These are phyloP conservation scores for Rhizopus sp. DNA, from an alignment of 371 early-diverging fungal genomes.

Conservation along the genomic window DNA sequence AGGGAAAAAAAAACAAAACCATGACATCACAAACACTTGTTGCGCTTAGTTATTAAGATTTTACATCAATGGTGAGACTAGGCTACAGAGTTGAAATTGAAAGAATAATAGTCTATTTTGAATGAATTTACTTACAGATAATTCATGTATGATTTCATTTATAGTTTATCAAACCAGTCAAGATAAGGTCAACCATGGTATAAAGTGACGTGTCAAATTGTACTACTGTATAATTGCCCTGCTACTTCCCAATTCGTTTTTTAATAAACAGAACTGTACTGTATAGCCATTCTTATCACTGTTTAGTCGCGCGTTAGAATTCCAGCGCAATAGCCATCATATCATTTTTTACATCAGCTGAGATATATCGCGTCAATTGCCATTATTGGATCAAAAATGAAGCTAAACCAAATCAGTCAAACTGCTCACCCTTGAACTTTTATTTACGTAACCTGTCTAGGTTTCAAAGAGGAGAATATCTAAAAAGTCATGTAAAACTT, in stretches of 20 bases:
- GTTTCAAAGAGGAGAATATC: too few species aligned
- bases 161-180: slow-evolving; percentile 8
- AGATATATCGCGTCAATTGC: slow-evolving; percentile 23
- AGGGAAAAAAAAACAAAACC: background rate
- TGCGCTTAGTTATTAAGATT: background rate
- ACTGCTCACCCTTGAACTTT: too few species aligned
- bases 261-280: background rate
- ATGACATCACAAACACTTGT: slow-evolving; percentile 3
- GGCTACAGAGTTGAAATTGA: slow-evolving; percentile 50
- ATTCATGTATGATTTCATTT: slow-evolving; percentile 39
- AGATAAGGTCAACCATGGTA: too few species aligned
- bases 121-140: slow-evolving; percentile 31
- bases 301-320: slow-evolving; percentile 68
- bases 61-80: slow-evolving; percentile 18
- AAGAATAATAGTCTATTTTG: slow-evolving; percentile 42
- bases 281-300: slow-evolving; percentile 35
- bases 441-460: too few species aligned
- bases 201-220: too few species aligned
- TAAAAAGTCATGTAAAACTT: too few species aligned
- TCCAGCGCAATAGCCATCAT: slow-evolving; percentile 70
- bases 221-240: too few species aligned
- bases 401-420: too few species aligned
- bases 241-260: too few species aligned
- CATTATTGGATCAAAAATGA: too few species aligned
- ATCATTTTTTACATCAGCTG: slow-evolving; percentile 67